Percentiles rank a stretch among this genome's conserved stretches.
phyloP scores from a whole-genome alignment of 2,329 filamentous ascomycete species.

The Samsoniella hepiali region DNA sequence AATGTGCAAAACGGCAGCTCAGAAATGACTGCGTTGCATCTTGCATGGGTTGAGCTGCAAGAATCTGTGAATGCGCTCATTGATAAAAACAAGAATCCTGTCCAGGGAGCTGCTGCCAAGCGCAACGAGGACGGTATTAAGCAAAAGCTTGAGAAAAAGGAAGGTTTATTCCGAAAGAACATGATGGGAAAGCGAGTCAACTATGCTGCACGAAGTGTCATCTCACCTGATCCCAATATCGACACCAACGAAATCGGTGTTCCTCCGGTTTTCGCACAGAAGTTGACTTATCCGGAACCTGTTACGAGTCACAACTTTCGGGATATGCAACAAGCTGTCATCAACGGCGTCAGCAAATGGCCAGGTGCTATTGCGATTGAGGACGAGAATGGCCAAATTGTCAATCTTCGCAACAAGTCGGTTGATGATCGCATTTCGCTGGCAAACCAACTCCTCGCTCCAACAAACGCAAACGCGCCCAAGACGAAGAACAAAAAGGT shows the following conservation, averaged over 20 bases:
- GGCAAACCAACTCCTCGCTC: conserved; percentile 88
- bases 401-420: conserved; percentile 83
- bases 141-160: conserved; percentile 97
- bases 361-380: conserved; percentile 93
- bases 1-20: conserved; percentile 44
- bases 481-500: conserved; percentile 92
- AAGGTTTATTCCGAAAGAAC: conserved; percentile 96
- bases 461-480: conserved; percentile 69
- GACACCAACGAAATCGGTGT: conserved; percentile 99
- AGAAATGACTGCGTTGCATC: conserved; percentile 70
- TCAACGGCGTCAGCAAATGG: conserved; percentile 92
- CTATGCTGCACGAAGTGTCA: conserved; percentile 94
- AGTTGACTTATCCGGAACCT: conserved; percentile 93
- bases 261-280: conserved; percentile 94
- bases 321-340: conserved; percentile 91
- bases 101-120: conserved; percentile 72
- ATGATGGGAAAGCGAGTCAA: conserved; percentile 99
- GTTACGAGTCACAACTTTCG: conserved; percentile 97
- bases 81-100: conserved; percentile 81
- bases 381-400: conserved; percentile 88
- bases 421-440: conserved; percentile 83
- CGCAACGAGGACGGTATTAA: conserved; percentile 92
- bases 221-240: conserved; percentile 96
- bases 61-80: conserved; percentile 90
- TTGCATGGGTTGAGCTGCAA: conserved; percentile 79